Percentiles rank a stretch among this genome's conserved stretches.
Evolutionary conservation across 495 filamentous ascomycete species (phyloP).

Genomic region (Talaromyces liani): DNA sequence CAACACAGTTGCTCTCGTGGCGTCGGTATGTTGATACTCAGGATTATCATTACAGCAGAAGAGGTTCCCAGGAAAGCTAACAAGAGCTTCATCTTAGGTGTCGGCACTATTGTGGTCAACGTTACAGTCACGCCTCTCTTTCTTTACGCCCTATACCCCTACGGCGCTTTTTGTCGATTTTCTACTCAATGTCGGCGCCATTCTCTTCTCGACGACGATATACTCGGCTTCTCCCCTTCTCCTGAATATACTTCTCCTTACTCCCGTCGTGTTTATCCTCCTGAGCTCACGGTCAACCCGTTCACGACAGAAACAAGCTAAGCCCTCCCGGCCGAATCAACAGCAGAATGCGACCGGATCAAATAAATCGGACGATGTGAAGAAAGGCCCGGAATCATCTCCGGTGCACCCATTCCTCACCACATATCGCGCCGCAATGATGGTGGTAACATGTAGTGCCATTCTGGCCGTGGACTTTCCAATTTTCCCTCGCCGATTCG

Average conservation of each 20-base stretch:
- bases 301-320: slow-evolving; percentile 46
- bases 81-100: slow-evolving; percentile 40
- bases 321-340: slow-evolving; percentile 36
- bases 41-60: slow-evolving; percentile 1
- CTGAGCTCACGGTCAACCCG: slow-evolving; percentile 35
- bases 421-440: slow-evolving; percentile 81
- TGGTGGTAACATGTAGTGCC: slow-evolving; percentile 84
- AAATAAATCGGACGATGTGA: neutral
- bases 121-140: slow-evolving; percentile 76
- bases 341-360: slow-evolving; percentile 8
- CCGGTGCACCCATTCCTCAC: slow-evolving; percentile 89
- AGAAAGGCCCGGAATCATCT: slow-evolving; percentile 37
- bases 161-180: slow-evolving; percentile 70
- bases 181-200: slow-evolving; percentile 72
- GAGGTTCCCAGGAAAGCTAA: neutral
- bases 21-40: slow-evolving; percentile 54
- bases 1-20: slow-evolving; percentile 73
- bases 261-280: slow-evolving; percentile 58
- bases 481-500: slow-evolving; percentile 87
- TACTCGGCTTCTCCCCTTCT: slow-evolving; percentile 72
- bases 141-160: slow-evolving; percentile 69
- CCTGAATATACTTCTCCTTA: slow-evolving; percentile 66
- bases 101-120: slow-evolving; percentile 83
- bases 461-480: slow-evolving; percentile 97
- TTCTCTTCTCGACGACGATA: slow-evolving; percentile 77